phyloP scores from a whole-genome alignment of 2,329 filamentous ascomycete species.

The Trichoderma sp. region DNA sequence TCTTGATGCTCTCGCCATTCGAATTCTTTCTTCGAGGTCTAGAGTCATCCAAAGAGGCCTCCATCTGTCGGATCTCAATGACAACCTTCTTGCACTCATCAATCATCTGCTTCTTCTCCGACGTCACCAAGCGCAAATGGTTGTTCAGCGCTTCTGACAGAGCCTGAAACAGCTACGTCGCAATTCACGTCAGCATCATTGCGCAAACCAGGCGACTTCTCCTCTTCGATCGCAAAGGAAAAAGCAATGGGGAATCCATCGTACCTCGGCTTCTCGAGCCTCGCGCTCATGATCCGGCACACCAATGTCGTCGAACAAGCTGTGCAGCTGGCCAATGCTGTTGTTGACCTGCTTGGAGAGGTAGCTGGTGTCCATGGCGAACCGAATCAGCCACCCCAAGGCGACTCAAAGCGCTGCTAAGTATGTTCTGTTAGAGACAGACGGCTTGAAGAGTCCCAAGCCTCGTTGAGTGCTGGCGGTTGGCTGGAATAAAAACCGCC shows the following conservation, averaged over 20 bases:
- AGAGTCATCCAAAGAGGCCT: constrained; percentile 78
- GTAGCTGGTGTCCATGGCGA: constrained; percentile 81
- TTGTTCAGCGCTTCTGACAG: constrained; percentile 89
- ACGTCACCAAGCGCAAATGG: constrained; percentile 79
- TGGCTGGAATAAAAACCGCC: not conserved
- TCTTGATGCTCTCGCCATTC: constrained; percentile 65
- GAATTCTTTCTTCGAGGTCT: constrained; percentile 63
- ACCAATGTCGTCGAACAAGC: constrained; percentile 95
- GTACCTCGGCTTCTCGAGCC: constrained; percentile 81
- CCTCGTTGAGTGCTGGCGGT: not conserved
- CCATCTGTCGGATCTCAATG: constrained; percentile 88
- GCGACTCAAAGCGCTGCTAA: constrained; percentile 1
- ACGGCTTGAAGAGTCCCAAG: constrained; percentile 22
- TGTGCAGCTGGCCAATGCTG: constrained; percentile 90
- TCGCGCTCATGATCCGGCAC: constrained; percentile 93
- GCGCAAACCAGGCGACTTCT: not conserved
- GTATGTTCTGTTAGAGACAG: constrained; percentile 2
- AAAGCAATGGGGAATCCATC: not conserved
- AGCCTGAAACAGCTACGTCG: constrained; percentile 77
- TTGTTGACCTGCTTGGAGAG: constrained; percentile 92
- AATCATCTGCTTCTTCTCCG: constrained; percentile 86
- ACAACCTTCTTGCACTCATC: constrained; percentile 86
- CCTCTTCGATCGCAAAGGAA: not conserved
- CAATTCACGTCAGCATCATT: not conserved
- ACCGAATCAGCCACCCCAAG: constrained; percentile 8